phyloP scores from a whole-genome alignment of 1,139 yeast species.

The Yamadazyma dushanensis region DNA sequence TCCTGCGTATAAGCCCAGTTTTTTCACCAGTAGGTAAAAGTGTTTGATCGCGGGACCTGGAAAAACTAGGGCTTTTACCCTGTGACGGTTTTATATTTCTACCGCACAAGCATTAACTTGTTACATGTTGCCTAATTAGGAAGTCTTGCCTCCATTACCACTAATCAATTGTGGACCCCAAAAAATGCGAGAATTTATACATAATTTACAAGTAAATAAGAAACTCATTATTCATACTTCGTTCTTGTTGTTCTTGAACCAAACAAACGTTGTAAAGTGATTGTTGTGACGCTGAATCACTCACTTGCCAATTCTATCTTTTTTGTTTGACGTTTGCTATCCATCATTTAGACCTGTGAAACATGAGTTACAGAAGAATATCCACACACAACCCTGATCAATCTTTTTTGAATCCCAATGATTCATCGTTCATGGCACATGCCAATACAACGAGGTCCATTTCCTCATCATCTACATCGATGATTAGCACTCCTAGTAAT shows the following conservation, averaged over 20 bases:
- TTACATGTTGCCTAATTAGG: too few species aligned
- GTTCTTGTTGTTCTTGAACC: too few species aligned
- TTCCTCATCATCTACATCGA: conserved; percentile 31
- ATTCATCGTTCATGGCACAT: conserved; percentile 15
- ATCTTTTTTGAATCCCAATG: conserved; percentile 21
- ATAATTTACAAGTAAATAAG: not conserved
- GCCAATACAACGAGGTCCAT: conserved; percentile 25
- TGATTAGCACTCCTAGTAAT: conserved; percentile 36
- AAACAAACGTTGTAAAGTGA: too few species aligned
- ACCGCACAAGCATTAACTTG: too few species aligned
- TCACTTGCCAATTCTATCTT: not conserved
- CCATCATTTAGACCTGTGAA: too few species aligned
- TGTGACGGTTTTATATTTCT: conserved; percentile 7
- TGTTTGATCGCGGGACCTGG: too few species aligned
- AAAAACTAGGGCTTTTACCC: conserved; percentile 9
- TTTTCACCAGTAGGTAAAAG: too few species aligned
- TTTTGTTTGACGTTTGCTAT: too few species aligned
- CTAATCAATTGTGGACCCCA: conserved; percentile 2
- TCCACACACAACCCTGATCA: conserved; percentile 21
- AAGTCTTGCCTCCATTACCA: too few species aligned
- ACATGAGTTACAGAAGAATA: conserved; percentile 17
- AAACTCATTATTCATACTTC: not conserved
- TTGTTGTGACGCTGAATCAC: not conserved
- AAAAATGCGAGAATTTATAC: conserved; percentile 1
- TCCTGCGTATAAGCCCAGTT: conserved; percentile 4